Evolutionary conservation across 345 rosid species (phyloP), one percentile per base, ranked within the genome.

Genomic region (Reutealis trisperma): DNA sequence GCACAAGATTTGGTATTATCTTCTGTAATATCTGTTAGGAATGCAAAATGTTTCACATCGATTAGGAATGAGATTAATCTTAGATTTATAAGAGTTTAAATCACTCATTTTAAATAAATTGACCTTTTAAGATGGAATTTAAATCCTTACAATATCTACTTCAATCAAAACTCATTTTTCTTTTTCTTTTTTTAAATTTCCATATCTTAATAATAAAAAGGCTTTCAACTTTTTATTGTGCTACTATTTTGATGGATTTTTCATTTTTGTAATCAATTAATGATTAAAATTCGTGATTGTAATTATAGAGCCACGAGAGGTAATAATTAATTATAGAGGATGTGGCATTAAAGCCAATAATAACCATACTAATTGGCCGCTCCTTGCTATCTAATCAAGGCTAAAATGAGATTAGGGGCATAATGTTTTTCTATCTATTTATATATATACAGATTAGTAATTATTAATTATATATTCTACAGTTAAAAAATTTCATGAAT

Each of bases 1-100:
- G 79, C 71, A 65, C 42, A 72, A 76, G 81, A 70, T 79, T 67
- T 77, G 25, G 60, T 63, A 54, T 71, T 81, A 81, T 76, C 64
- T 27, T 45, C 59, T 59, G 41, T 12, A 61, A 18, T 62, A 16
- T 68, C 69, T 19, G n/a, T n/a, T n/a, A n/a, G n/a, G n/a, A n/a
- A n/a, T n/a, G n/a, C n/a, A n/a, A n/a, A n/a, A n/a, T n/a, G n/a
- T n/a, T n/a, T n/a, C n/a, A n/a, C n/a, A n/a, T n/a, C n/a, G n/a
- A n/a, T n/a, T n/a, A n/a, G n/a, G n/a, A n/a, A n/a, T n/a, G n/a
- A n/a, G n/a, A n/a, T n/a, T n/a, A n/a, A n/a, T n/a, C n/a, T n/a
- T n/a, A n/a, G n/a, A n/a, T n/a, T n/a, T n/a, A n/a, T n/a, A n/a
- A n/a, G n/a, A n/a, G n/a, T n/a, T n/a, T n/a, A n/a, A n/a, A n/a